Conservation (phyloP, 2,329 filamentous ascomycete species). For the Trichoderma sp. region DNA sequence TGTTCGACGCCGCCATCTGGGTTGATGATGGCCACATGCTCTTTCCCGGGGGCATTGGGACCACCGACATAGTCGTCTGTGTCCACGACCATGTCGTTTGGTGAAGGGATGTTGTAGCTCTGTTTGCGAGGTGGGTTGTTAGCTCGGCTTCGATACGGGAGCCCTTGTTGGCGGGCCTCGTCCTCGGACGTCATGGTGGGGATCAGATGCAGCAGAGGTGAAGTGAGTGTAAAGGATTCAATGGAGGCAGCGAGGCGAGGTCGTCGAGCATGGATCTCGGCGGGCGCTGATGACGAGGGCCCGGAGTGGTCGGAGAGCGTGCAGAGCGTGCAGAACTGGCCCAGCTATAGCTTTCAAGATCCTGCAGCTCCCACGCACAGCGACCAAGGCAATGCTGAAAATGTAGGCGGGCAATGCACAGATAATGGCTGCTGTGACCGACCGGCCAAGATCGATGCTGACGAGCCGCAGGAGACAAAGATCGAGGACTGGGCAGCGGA, state of each 20-base stretch:
- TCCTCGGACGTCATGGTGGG: conserved; percentile 26
- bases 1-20: conserved; percentile 53
- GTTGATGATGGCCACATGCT: conserved; percentile 56
- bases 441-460: background rate
- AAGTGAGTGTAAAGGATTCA: conserved; percentile 6
- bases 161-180: conserved; percentile 27
- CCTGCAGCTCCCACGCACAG: background rate
- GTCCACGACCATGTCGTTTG: conserved; percentile 59
- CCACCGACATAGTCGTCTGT: conserved; percentile 57
- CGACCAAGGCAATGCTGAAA: background rate
- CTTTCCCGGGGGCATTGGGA: conserved; percentile 51
- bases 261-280: background rate
- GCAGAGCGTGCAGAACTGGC: background rate
- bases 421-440: background rate
- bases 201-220: conserved; percentile 30
- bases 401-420: background rate
- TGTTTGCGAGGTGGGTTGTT: conserved; percentile 36
- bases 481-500: background rate
- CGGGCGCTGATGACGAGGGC: conserved; percentile 1
- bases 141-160: conserved; percentile 33
- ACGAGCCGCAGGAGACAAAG: background rate
- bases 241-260: conserved; percentile 3
- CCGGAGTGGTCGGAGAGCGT: conserved; percentile 16
- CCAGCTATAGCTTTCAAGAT: background rate
- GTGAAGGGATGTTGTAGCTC: conserved; percentile 58